Conservation (phyloP, 495 filamentous ascomycete genomes). For the Podospora appendiculata region DNA sequence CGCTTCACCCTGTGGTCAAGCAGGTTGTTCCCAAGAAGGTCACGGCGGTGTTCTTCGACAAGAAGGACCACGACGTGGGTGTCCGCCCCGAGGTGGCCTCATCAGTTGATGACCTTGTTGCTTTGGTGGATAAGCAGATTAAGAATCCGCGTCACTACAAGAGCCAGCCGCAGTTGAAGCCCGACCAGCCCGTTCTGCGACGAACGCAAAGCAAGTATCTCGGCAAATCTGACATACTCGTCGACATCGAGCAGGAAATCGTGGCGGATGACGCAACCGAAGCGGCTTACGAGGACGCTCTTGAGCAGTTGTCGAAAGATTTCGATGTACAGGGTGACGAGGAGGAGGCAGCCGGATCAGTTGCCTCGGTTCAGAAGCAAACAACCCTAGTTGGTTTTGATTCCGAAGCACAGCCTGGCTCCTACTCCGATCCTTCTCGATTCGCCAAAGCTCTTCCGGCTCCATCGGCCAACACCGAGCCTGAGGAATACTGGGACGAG, state of each 20-base stretch:
- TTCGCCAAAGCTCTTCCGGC: conserved; percentile 12
- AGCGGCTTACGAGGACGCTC: conserved; percentile 34
- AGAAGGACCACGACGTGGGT: conserved; percentile 17
- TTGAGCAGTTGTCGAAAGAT: conserved; percentile 25
- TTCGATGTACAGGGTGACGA: background rate
- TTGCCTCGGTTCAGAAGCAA: background rate
- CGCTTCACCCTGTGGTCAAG: conserved; percentile 19
- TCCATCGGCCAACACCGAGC: conserved; percentile 34
- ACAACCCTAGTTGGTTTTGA: conserved; percentile 3
- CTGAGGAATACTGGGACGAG: conserved; percentile 70
- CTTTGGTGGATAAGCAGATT: conserved; percentile 18
- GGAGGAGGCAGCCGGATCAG: too few species aligned
- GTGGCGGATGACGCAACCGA: conserved; percentile 28
- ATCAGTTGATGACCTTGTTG: conserved; percentile 11
- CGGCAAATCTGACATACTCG: conserved; percentile 10
- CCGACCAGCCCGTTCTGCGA: conserved; percentile 19
- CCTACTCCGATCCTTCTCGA: conserved; percentile 1
- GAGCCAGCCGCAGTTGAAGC: conserved; percentile 31
- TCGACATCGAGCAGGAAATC: conserved; percentile 17
- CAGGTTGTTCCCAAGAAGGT: conserved; percentile 52
- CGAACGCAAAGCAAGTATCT: conserved; percentile 26
- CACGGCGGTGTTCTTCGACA: conserved; percentile 62
- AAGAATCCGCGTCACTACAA: conserved; percentile 36
- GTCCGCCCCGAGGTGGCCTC: conserved; percentile 4
- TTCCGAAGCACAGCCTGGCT: background rate